A percentile compares a stretch with the other conserved stretches of the same genome.
phyloP scores from a whole-genome alignment of 1,284 basidiomycete species.

The Apiotrichum sp. region DNA sequence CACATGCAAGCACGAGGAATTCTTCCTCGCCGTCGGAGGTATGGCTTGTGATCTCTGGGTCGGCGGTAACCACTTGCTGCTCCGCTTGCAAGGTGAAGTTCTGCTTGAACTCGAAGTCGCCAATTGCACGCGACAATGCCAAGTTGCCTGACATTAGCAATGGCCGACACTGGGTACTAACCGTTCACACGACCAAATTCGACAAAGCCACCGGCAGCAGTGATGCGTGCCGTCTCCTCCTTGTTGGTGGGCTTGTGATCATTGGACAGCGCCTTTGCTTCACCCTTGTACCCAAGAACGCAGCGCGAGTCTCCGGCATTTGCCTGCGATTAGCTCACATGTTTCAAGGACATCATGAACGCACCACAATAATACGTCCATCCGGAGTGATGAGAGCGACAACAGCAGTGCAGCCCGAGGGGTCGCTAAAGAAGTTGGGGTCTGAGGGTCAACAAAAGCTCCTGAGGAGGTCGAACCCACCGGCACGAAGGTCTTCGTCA shows the following conservation, averaged over 20 bases:
- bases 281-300: conserved; percentile 79
- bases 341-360: conserved; percentile 39
- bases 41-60: conserved; percentile 86
- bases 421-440: conserved; percentile 78
- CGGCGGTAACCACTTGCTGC: conserved; percentile 88
- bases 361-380: conserved; percentile 66
- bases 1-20: conserved; percentile 92
- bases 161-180: conserved; percentile 44
- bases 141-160: conserved; percentile 67
- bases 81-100: conserved; percentile 75
- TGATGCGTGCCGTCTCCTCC: conserved; percentile 80
- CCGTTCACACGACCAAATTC: conserved; percentile 97
- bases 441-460: conserved; percentile 51
- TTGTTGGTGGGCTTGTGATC: conserved; percentile 95
- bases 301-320: conserved; percentile 96
- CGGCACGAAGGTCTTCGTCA: conserved; percentile 84
- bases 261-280: conserved; percentile 78
- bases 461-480: conserved; percentile 48
- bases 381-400: conserved; percentile 74
- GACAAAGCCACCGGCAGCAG: conserved; percentile 91
- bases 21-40: conserved; percentile 83
- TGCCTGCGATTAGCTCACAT: conserved; percentile 55
- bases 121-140: conserved; percentile 88
- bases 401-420: conserved; percentile 95
- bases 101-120: conserved; percentile 99